Evolutionary conservation across 179 eudicot genomes (phyloP), one percentile per base, ranked within the genome.

Genomic region (Gypsophila paniculata): DNA sequence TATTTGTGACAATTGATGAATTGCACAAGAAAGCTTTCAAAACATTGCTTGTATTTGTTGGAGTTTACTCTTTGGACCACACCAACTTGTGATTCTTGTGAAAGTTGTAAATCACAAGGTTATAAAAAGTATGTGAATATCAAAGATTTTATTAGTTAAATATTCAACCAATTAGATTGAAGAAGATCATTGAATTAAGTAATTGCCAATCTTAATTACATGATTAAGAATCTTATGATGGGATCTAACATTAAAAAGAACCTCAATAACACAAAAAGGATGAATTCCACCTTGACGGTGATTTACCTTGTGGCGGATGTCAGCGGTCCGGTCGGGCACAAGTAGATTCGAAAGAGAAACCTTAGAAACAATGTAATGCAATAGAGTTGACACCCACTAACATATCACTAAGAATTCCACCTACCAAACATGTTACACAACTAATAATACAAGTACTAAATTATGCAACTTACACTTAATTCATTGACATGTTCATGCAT

Each of bases 401-500:
- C 64, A 60, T 11, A 60, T 60, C 64, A 60, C 64, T 12, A 26
- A 15, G 4, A 23, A 8, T 60, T 17, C 12, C 23, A 60, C 17
- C 25, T 23, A 60, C 36, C 3, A 39, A 39, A 39, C 44, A 39
- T 39, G 44, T 39, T 6, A 6, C 44, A 8, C 44, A 39, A 39
- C 44, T 39, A 6, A 39, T 39, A 39, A 39, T 42, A 42, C 11
- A 4, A 29, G 34, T 29, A 29, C 34, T 29, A 29, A 29, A 0
- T 42, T 42, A 42, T 42, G 11, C 46, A 42, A 42, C 11, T 42
- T 42, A 32, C 18, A 21, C 53, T 67, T 77, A 70, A 69, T 39
- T 29, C 46, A 42, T 42, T 42, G 46, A 42, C 15, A 69, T 26
- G 49, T 72, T 54, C 38, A 49, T 46, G 52, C 52, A 46, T 46